Conservation (phyloP, 805 yeast genomes). For the Candida palmyrensis region DNA sequence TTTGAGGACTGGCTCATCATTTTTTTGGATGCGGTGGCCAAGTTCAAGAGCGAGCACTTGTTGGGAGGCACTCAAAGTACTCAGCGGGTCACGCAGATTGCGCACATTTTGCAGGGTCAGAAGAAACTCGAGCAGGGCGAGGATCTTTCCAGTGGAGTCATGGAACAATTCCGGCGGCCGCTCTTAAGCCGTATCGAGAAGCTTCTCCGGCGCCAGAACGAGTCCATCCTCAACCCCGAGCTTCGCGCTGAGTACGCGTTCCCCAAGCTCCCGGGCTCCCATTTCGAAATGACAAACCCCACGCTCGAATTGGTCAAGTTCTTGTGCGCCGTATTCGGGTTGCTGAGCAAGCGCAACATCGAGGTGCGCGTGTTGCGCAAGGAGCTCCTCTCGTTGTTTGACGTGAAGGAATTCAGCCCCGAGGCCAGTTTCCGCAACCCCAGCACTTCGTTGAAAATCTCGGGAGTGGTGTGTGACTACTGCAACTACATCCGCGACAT, state of each 20-base stretch:
- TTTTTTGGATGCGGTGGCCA: conserved; percentile 65
- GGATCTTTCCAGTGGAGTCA: conserved; percentile 29
- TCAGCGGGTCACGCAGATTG: conserved; percentile 67
- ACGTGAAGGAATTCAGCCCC: conserved; percentile 77
- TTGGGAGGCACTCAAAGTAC: conserved; percentile 23
- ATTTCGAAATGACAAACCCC: conserved; percentile 57
- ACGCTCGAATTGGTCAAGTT: conserved; percentile 74
- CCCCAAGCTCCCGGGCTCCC: conserved; percentile 75
- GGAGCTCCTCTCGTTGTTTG: conserved; percentile 67
- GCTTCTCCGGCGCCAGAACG: conserved; percentile 64
- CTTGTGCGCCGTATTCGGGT: conserved; percentile 63
- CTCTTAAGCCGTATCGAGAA: conserved; percentile 61
- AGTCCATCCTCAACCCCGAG: conserved; percentile 62
- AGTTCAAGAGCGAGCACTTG: conserved; percentile 41
- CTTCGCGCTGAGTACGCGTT: conserved; percentile 61
- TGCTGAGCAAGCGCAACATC: conserved; percentile 58
- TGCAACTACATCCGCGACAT: conserved; percentile 73
- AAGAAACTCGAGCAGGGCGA: conserved; percentile 30
- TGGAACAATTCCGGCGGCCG: conserved; percentile 49
- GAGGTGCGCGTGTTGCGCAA: conserved; percentile 75
- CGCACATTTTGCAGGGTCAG: conserved; percentile 45
- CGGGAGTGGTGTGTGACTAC: conserved; percentile 70
- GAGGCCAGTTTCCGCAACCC: conserved; percentile 74
- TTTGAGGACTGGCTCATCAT: conserved; percentile 84
- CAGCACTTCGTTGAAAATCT: conserved; percentile 59